Base-by-base conservation (phyloP, 1,284 basidiomycete genomes). In the Mycena citricolor region DNA sequence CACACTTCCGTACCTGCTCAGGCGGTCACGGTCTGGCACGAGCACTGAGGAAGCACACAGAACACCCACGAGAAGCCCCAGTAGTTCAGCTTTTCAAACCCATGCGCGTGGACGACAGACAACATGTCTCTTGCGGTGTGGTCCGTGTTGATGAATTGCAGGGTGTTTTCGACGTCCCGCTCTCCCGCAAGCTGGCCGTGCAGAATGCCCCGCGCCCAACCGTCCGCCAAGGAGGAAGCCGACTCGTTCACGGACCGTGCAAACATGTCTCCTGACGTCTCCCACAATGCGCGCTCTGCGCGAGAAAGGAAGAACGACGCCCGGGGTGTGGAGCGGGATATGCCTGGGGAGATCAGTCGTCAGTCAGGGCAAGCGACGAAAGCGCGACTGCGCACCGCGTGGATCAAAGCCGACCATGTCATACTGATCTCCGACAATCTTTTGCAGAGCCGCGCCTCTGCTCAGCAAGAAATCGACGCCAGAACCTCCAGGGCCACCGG, bases 341-440 rank as follows among this genome's bases (percentile, higher is more conserved):
- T 42, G 14, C 51, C 51, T 54, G 30, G 2, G 17, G 10, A 7
- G n/a, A 8, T 20, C 7, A 26, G 6, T 4, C 32, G 39, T 17
- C 17, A 32, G 42, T 16, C 21, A 24, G 5, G 5, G 16, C 20
- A 31, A 23, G 7, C 13, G 26, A 37, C 7, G 20, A 10, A 35
- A 25, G 6, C 16, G 11, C 25, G 2, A 21, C 16, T 20, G 35
- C 39, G 19, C 34, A 57, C 61, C 59, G 41, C 65, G 52, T 21
- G 65, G 64, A 52, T 67, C 64, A 40, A 66, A 66, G 2, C 63
- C 59, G 22, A 68, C 47, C 13, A 66, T 46, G 37, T 66, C 65
- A 35, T 53, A 66, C 19, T 59, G 56, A 5, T 55, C 56, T 3
- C 63, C 63, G 4, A 65, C 19, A 10, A 53, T 41, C 10, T 22